Conservation (phyloP, 139 green algal genomes). For the Chlamydomonas eustigma region DNA sequence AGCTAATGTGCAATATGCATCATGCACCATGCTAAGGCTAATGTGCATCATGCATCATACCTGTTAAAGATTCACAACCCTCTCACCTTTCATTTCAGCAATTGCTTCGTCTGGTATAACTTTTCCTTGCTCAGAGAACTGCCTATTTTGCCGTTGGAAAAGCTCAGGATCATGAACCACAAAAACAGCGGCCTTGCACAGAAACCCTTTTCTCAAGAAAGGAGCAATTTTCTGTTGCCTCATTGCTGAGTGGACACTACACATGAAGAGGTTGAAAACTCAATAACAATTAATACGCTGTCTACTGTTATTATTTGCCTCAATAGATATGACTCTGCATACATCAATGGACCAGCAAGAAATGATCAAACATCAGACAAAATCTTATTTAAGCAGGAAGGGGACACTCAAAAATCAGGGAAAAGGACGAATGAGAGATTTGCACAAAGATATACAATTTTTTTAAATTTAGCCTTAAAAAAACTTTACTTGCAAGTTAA, state of each 20-base stretch:
- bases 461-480: too few relatives aligned
- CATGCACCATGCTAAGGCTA: too few relatives aligned
- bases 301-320: background rate
- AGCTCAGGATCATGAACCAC: constrained; percentile 14
- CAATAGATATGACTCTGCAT: background rate
- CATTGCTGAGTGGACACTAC: background rate
- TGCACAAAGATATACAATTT: too few relatives aligned
- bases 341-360: too few relatives aligned
- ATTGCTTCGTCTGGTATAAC: constrained; percentile 32
- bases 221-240: background rate
- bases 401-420: too few relatives aligned
- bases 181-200: constrained; percentile 14
- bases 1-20: too few relatives aligned
- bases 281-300: background rate
- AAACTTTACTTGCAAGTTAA: too few relatives aligned
- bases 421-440: too few relatives aligned
- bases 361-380: too few relatives aligned
- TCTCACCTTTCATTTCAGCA: constrained; percentile 23
- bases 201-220: constrained; percentile 30
- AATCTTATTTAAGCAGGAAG: too few relatives aligned
- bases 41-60: too few relatives aligned
- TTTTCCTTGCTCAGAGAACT: constrained; percentile 26
- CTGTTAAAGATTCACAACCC: too few relatives aligned
- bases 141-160: constrained; percentile 17
- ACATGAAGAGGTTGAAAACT: background rate